These are phyloP conservation scores for Rosa lucieae DNA, from an alignment of 306 rosid species.

Conservation along the genomic window DNA sequence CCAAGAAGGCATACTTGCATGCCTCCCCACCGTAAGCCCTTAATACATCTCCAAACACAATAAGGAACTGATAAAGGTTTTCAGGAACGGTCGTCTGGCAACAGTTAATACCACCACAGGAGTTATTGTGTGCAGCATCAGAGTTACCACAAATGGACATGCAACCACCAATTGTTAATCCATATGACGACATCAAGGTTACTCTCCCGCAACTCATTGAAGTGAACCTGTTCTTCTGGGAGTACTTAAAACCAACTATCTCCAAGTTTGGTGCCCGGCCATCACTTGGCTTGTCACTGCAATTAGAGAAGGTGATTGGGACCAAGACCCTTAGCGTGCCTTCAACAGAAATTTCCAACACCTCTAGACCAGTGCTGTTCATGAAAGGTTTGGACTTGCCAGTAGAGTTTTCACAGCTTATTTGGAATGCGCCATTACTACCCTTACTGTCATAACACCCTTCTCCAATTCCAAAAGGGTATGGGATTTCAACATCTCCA, in stretches of 20 bases:
- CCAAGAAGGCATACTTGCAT: too few relatives aligned
- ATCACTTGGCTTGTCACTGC: background rate
- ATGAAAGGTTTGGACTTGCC: background rate
- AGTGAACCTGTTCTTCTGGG: slow-evolving; percentile 8
- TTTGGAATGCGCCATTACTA: background rate
- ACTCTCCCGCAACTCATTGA: background rate
- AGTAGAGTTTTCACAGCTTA: background rate
- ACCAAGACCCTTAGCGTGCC: background rate
- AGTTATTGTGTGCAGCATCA: background rate
- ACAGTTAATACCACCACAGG: slow-evolving; percentile 17
- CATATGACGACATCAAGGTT: background rate
- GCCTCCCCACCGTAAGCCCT: too few relatives aligned
- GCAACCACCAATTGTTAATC: background rate
- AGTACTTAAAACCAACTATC: background rate
- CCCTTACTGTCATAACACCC: background rate
- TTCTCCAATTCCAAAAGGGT: too few relatives aligned
- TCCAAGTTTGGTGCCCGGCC: background rate
- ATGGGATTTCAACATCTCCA: too few relatives aligned
- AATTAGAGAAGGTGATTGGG: background rate
- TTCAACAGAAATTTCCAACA: slow-evolving; percentile 2
- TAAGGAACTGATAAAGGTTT: too few relatives aligned
- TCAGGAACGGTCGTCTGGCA: slow-evolving; percentile 20
- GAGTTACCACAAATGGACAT: background rate
- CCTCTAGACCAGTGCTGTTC: background rate
- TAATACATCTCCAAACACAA: too few relatives aligned